Percentiles rank a stretch among this genome's conserved stretches.
Evolutionary conservation across 768 basidiomycete genomes (phyloP).

Genomic region (Tylopilus intermedius): DNA sequence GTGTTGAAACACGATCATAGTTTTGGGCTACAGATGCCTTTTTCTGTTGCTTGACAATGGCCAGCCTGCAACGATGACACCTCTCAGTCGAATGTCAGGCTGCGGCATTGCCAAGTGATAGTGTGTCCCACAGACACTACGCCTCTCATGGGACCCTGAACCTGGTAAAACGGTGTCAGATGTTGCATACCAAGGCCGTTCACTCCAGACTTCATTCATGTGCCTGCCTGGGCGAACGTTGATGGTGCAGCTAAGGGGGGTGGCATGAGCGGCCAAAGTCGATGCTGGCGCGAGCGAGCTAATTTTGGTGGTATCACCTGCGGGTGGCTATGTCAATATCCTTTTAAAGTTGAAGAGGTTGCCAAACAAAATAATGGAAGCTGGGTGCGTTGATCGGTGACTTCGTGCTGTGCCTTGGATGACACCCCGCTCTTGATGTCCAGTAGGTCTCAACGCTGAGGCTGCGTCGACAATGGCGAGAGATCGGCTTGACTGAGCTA

Average conservation of each 20-base stretch:
- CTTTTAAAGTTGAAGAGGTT: neutral
- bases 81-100: too few species aligned
- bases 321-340: neutral
- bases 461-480: neutral
- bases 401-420: neutral
- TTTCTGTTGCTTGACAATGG: too few species aligned
- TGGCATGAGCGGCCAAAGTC: too few species aligned
- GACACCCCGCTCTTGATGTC: neutral
- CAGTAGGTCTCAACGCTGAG: neutral
- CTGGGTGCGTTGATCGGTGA: neutral
- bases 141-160: neutral
- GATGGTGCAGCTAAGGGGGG: too few species aligned
- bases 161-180: neutral
- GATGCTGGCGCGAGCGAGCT: too few species aligned
- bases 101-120: neutral
- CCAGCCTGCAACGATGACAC: too few species aligned
- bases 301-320: too few species aligned
- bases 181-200: neutral
- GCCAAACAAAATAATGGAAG: neutral
- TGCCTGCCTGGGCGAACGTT: neutral
- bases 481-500: neutral
- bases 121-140: neutral
- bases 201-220: neutral
- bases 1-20: too few species aligned
- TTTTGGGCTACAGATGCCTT: too few species aligned